Evolutionary conservation across 75 land plant species (phyloP), one percentile per base, ranked within the genome.

Genomic region (Pinus taeda): DNA sequence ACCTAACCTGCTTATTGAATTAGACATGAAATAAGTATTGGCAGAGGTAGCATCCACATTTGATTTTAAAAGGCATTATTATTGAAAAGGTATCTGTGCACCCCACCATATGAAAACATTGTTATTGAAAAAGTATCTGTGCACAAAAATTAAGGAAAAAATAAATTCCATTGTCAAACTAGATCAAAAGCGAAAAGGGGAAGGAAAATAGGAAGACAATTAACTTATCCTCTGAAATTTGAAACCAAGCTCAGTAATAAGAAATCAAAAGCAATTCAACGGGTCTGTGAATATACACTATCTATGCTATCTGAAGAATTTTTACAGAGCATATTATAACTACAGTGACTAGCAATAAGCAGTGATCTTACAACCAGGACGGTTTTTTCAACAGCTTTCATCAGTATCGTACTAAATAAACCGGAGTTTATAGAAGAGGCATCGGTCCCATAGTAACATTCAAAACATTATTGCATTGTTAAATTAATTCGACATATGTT

Each of bases 1-100:
- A 75, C 26, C 82, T 77, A 3, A 89, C 89, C 91, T 86, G 81
- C 71, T 39, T 53, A 69, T 20, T 6, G 49, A 69, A n/a, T 42
- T 30, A 42, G 49, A 65, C 69, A 69, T n/a, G 21, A 7, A 67
- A 67, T 67, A 49, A 67, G 20, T 20, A 15, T 18, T 39, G 39
- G 49, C 18, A 67, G 1, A 36, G 26, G 13, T 1, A 4, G 18
- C 37, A 66, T 36, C 8, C 30, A 15, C 11, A 36, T 66, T 42
- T 18, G 18, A 36, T 5, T 18, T 67, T 37, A 18, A 6, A 67
- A 18, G 39, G 2, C 55, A 67, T 36, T 1, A 17, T 65, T 66
- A 14, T 29, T 15, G 15, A 30, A 26, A 30, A 64, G 4, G 12
- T 3, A 36, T 6, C 3, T 67, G 11, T 4, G 39, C 11, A 37